Conservation (phyloP, 257 asterid species). For the Rauvolfia tetraphylla region DNA sequence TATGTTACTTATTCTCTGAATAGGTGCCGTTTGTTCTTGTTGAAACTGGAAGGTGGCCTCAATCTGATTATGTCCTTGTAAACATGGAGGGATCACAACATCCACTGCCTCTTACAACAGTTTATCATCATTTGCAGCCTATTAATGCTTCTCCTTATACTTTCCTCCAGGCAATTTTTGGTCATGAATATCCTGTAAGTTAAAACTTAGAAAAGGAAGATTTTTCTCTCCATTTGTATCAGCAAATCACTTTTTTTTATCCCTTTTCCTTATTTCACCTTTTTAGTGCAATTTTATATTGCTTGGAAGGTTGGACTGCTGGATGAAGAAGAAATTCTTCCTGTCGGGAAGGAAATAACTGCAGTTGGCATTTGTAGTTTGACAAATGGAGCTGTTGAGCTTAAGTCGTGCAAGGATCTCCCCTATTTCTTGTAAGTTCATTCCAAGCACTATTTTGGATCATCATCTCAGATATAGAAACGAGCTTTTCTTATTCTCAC, state of each 20-base stretch:
- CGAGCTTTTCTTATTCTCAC: background rate
- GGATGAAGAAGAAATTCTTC: constrained; percentile 84
- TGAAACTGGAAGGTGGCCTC: constrained; percentile 56
- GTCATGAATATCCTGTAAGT: constrained; percentile 88
- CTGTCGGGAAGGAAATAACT: constrained; percentile 72
- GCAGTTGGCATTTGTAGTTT: constrained; percentile 71
- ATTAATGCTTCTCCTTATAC: constrained; percentile 63
- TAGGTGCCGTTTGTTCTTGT: constrained; percentile 91
- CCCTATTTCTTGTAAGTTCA: constrained; percentile 79
- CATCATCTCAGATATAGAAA: background rate
- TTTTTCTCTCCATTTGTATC: constrained; percentile 6
- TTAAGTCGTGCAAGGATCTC: constrained; percentile 68
- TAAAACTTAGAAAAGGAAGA: constrained; percentile 15
- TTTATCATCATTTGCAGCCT: constrained; percentile 69
- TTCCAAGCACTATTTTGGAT: constrained; percentile 1
- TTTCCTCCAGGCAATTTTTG: constrained; percentile 81
- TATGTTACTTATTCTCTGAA: background rate
- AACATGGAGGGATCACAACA: constrained; percentile 89
- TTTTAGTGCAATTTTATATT: background rate
- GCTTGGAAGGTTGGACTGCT: constrained; percentile 73
- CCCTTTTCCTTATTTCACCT: background rate
- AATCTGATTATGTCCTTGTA: constrained; percentile 57
- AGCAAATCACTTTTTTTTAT: background rate
- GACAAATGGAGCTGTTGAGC: constrained; percentile 61
- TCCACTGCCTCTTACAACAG: constrained; percentile 71